phyloP scores from a whole-genome alignment of 805 yeast genomes.

The Candida anglica region DNA sequence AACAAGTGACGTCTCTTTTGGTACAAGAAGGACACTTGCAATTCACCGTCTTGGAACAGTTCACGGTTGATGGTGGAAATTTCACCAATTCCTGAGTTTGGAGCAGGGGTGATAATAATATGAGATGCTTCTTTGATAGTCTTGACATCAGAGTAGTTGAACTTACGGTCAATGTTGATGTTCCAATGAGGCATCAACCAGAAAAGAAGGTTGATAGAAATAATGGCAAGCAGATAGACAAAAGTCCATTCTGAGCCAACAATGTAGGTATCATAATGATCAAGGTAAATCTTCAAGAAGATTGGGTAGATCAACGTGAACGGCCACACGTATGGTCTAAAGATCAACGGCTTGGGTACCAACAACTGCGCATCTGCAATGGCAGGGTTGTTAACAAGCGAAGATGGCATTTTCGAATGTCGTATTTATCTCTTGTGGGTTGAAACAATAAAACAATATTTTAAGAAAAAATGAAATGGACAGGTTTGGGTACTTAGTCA shows the following conservation, averaged over 20 bases:
- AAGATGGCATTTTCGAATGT: slow-evolving; percentile 17
- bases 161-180: slow-evolving; percentile 59
- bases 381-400: slow-evolving; percentile 65
- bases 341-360: slow-evolving; percentile 55
- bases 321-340: slow-evolving; percentile 80
- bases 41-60: slow-evolving; percentile 50
- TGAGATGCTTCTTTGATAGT: slow-evolving; percentile 62
- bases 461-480: background rate
- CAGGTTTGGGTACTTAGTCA: too few relatives aligned
- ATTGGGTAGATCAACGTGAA: slow-evolving; percentile 75
- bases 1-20: slow-evolving; percentile 89
- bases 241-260: slow-evolving; percentile 95
- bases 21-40: slow-evolving; percentile 70
- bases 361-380: slow-evolving; percentile 71
- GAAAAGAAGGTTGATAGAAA: slow-evolving; percentile 69
- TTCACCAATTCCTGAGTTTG: slow-evolving; percentile 83
- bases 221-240: slow-evolving; percentile 71
- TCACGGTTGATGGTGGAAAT: slow-evolving; percentile 62
- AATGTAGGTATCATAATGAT: slow-evolving; percentile 75
- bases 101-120: slow-evolving; percentile 73
- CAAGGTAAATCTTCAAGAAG: slow-evolving; percentile 59
- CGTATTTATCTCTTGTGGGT: background rate
- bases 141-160: slow-evolving; percentile 59
- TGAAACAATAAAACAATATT: background rate
- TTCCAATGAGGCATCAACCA: slow-evolving; percentile 96